These are phyloP conservation scores for Rubus parviflorus DNA, from an alignment of 306 rosid species.

Conservation along the genomic window DNA sequence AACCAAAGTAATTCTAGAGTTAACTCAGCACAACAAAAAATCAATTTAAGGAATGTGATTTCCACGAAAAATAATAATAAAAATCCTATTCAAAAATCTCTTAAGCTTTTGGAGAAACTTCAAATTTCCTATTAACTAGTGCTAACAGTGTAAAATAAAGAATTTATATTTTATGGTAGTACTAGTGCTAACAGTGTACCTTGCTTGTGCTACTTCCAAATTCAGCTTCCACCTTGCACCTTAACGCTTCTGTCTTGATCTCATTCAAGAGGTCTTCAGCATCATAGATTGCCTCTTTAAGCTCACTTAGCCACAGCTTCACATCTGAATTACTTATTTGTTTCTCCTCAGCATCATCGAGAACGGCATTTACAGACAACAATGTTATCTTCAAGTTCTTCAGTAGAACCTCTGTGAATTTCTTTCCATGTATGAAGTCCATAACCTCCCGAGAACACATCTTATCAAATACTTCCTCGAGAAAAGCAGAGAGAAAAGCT, in stretches of 20 bases:
- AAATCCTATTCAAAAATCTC: background rate
- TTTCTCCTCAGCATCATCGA: conserved; percentile 25
- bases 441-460: conserved; percentile 4
- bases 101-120: background rate
- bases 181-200: background rate
- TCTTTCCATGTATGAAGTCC: background rate
- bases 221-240: background rate
- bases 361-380: background rate
- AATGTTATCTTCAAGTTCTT: conserved; percentile 12
- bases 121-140: background rate
- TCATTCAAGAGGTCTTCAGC: conserved; percentile 3
- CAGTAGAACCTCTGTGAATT: background rate
- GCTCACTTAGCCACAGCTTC: conserved; percentile 14
- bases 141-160: no score
- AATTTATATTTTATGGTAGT: no score
- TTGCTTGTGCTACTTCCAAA: background rate
- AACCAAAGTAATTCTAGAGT: background rate
- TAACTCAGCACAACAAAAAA: background rate
- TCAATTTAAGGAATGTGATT: background rate
- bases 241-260: background rate
- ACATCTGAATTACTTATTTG: background rate
- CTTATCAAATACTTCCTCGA: conserved; percentile 23
- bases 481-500: conserved; percentile 29
- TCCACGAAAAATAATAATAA: no score
- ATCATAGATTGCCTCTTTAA: background rate